A percentile compares a stretch with the other conserved stretches of the same genome.
Evolutionary conservation across 345 rosid species (phyloP).

Genomic region (Murraya koenigii): DNA sequence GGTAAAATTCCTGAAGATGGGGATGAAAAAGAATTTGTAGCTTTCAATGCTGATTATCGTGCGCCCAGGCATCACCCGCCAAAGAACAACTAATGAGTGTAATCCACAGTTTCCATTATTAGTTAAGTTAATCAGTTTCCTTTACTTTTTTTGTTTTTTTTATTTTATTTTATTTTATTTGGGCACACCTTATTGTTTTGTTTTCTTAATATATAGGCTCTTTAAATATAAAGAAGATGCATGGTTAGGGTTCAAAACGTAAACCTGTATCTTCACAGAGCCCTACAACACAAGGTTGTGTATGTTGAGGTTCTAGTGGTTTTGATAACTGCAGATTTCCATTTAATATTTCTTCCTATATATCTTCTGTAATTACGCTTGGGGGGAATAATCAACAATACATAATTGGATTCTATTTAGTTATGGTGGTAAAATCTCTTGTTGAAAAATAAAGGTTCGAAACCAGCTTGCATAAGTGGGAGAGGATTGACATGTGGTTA

Average conservation of each 20-base stretch:
- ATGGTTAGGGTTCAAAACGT: too few species aligned
- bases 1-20: conserved; percentile 14
- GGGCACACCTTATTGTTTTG: background rate
- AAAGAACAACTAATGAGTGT: conserved; percentile 51
- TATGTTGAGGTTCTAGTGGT: background rate
- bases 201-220: background rate
- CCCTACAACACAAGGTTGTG: background rate
- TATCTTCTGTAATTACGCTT: background rate
- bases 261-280: background rate
- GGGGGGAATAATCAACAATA: too few species aligned
- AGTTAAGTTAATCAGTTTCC: background rate
- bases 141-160: too few species aligned
- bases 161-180: too few species aligned
- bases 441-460: too few species aligned
- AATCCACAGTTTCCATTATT: background rate
- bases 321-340: too few species aligned
- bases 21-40: conserved; percentile 51
- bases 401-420: too few species aligned
- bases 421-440: too few species aligned
- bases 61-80: conserved; percentile 80
- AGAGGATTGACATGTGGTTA: too few species aligned
- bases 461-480: too few species aligned
- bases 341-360: too few species aligned
- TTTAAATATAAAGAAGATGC: too few species aligned
- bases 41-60: conserved; percentile 70